These are phyloP conservation scores for Mortierella sp. DNA, from an alignment of 371 early-diverging fungal species.

Conservation along the genomic window DNA sequence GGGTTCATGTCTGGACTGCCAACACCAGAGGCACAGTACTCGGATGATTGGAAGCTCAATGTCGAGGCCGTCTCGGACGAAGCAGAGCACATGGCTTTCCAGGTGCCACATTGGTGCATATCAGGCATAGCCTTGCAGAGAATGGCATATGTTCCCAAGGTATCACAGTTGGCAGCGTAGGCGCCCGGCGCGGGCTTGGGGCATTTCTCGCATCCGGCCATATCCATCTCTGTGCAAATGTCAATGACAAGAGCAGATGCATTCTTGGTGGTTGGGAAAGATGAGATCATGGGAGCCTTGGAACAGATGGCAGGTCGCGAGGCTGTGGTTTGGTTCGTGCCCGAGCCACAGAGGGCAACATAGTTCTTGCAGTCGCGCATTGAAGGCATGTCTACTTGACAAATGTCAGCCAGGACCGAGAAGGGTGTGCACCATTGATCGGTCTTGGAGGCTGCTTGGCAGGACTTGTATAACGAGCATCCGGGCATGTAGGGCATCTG, in stretches of 20 bases:
- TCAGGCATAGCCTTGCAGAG: slow-evolving; percentile 69
- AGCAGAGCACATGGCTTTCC: slow-evolving; percentile 58
- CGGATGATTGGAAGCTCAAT: slow-evolving; percentile 32
- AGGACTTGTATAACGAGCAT: slow-evolving; percentile 57
- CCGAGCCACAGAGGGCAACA: slow-evolving; percentile 41
- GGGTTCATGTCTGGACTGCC: slow-evolving; percentile 51
- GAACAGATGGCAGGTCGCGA: slow-evolving; percentile 55
- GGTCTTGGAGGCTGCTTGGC: slow-evolving; percentile 43
- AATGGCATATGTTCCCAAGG: slow-evolving; percentile 56
- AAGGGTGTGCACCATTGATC: slow-evolving; percentile 62
- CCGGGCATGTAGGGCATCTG: slow-evolving; percentile 68
- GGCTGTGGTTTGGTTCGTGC: slow-evolving; percentile 31
- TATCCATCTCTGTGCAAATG: slow-evolving; percentile 71
- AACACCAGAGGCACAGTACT: slow-evolving; percentile 41
- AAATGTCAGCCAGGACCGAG: slow-evolving; percentile 66
- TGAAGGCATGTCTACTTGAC: slow-evolving; percentile 66
- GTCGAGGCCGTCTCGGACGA: slow-evolving; percentile 30
- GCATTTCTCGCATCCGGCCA: slow-evolving; percentile 69
- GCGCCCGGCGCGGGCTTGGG: slow-evolving; percentile 40
- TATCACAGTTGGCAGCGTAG: slow-evolving; percentile 56
- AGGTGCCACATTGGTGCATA: slow-evolving; percentile 66
- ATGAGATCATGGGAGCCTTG: slow-evolving; percentile 54
- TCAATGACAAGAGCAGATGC: slow-evolving; percentile 57
- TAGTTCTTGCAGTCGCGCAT: slow-evolving; percentile 61
- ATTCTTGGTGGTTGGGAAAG: slow-evolving; percentile 62